Percentiles rank a stretch among this genome's conserved stretches.
phyloP scores from a whole-genome alignment of 169 alveolate species.

The Amoebophrya sp. region DNA sequence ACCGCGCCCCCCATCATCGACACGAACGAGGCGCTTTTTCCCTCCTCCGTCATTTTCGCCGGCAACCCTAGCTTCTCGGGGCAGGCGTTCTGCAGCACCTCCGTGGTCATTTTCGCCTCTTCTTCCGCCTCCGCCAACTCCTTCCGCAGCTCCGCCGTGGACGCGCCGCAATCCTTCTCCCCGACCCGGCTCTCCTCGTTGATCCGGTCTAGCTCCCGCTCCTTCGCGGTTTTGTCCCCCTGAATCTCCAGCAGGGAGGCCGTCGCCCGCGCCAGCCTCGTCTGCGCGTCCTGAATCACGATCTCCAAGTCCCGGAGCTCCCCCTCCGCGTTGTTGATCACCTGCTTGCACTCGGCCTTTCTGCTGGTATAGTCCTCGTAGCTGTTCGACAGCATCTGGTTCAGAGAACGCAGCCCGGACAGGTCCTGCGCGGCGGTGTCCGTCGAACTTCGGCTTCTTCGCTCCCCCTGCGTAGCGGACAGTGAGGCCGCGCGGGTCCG shows the following conservation, averaged over 20 bases:
- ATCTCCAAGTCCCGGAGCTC: neutral
- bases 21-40: too few relatives aligned
- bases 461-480: too few relatives aligned
- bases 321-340: neutral
- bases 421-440: too few relatives aligned
- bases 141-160: neutral
- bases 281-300: neutral
- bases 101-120: neutral
- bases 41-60: too few relatives aligned
- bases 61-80: neutral
- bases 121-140: neutral
- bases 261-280: neutral
- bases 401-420: neutral
- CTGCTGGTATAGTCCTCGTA: neutral
- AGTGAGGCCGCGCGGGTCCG: too few relatives aligned
- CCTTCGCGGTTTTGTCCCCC: neutral
- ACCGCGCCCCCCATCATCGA: neutral
- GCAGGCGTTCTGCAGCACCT: neutral
- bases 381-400: neutral
- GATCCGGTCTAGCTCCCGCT: neutral
- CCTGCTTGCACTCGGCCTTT: neutral
- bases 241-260: neutral
- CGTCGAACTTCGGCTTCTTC: neutral
- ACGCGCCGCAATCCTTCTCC: neutral
- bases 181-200: neutral